Conservation (phyloP, 2,329 filamentous ascomycete species). For the Botrytis fragariae region DNA sequence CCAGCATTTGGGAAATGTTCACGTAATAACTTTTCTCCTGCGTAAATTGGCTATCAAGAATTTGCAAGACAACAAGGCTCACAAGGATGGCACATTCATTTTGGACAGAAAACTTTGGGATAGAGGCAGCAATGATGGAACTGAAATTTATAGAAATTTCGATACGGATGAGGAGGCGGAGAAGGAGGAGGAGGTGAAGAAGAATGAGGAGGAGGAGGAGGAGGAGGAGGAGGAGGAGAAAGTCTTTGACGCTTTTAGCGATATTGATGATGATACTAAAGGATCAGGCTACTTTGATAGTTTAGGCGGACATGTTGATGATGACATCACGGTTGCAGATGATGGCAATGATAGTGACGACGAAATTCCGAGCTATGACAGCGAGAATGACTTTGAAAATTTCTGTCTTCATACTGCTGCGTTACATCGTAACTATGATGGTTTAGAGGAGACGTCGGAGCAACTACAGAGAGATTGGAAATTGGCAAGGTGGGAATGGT, state of each 20-base stretch:
- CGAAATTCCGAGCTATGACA: background rate
- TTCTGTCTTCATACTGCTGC: background rate
- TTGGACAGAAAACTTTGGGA: accelerated
- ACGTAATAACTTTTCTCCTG: background rate
- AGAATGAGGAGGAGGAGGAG: too few species aligned
- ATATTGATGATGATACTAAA: background rate
- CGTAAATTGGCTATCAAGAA: background rate
- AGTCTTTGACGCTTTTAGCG: background rate
- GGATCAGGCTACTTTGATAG: too few species aligned
- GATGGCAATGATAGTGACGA: background rate
- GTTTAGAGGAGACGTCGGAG: background rate
- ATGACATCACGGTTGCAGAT: too few species aligned
- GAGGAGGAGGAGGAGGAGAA: background rate
- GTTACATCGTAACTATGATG: background rate
- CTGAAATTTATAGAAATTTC: background rate
- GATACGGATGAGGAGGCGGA: background rate
- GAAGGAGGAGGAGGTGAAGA: too few species aligned
- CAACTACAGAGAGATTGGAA: background rate
- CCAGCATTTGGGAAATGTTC: background rate
- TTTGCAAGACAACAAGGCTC: background rate
- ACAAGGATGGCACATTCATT: background rate
- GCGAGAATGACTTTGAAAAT: background rate
- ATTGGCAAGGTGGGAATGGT: background rate
- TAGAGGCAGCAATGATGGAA: background rate
- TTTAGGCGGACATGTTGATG: too few species aligned